Base-by-base conservation (phyloP, 2,329 filamentous ascomycete genomes). In the Ophiosphaerella korrae region DNA sequence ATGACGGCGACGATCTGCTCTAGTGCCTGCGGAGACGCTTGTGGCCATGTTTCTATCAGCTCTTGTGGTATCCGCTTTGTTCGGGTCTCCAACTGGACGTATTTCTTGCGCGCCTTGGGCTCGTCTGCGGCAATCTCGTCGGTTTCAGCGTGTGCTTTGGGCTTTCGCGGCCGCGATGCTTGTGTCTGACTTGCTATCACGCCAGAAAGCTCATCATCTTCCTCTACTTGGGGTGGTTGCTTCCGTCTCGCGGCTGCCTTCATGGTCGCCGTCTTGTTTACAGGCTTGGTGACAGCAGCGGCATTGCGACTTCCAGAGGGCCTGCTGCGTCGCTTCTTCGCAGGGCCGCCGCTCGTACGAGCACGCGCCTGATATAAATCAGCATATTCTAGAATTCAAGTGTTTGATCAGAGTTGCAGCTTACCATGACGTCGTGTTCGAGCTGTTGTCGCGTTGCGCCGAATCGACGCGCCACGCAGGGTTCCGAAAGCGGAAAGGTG, bases 1-100 rank as follows among this genome's bases (percentile, higher is more conserved):
- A 90, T 74, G 24, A 89, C 77, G 13, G 76, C 69, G 14, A 78
- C 75, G n/a, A 87, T 78, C 44, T 80, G 80, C 7, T 80, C 74
- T 47, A 88, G 72, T 36, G 86, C 83, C 21, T 78, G 72, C 6
- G 75, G 68, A 4, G 83, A 78, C 5, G 89, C 77, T 5, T 82
- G 77, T 2, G 78, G 75, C 88, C 88, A 77, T 50, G 69, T 65
- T 37, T 73, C 66, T 38, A 77, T 72, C 21, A 65, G 52, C 7
- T 71, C 65, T 42, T 73, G 71, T 3, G 74, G 56, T 53, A 77
- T 70, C 33, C 67, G 59, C 48, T 66, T 72, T 16, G 66, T 72
- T 46, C 57, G 67, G 13, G 67, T 53, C 52, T 70, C 72, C 13
- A 77, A 57, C 36, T 69, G 70, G 37, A 65, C 53, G 43, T 71